Percentiles rank a stretch among this genome's conserved stretches.
Conservation (phyloP, 768 basidiomycete species). For the Russula griseocarnosa region DNA sequence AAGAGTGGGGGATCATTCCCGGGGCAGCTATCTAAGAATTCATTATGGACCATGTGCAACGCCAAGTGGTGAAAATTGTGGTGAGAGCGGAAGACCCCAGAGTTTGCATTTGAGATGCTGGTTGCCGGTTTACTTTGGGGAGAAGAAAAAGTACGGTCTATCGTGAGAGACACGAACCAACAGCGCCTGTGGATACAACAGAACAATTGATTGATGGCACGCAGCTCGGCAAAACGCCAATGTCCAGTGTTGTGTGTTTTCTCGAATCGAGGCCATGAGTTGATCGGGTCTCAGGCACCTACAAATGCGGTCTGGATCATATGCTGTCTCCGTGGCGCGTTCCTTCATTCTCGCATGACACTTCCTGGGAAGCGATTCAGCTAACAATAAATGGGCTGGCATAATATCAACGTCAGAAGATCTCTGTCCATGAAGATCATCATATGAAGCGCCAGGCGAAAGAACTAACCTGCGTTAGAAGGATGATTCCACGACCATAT, state of each 20-base stretch:
- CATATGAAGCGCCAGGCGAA: slow-evolving; percentile 1
- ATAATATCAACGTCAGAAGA: not conserved
- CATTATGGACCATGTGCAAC: not conserved
- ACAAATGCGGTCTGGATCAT: slow-evolving; percentile 5
- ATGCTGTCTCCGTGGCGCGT: not conserved
- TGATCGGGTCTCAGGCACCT: slow-evolving; percentile 9
- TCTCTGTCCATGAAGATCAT: slow-evolving; percentile 1
- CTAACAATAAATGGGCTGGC: not conserved
- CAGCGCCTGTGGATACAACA: not conserved
- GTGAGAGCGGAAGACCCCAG: not conserved
- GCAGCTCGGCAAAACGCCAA: not conserved
- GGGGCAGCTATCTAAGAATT: not conserved
- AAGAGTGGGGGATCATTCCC: not conserved
- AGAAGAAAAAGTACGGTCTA: not conserved
- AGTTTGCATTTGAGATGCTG: slow-evolving; percentile 16
- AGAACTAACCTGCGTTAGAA: not conserved
- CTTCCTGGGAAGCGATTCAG: not conserved
- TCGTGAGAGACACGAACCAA: slow-evolving; percentile 8
- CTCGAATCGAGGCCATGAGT: not conserved
- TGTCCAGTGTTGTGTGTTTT: not conserved
- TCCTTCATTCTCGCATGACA: slow-evolving; percentile 4
- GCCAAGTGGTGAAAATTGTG: not conserved
- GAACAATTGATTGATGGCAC: not conserved
- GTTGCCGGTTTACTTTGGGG: not conserved
- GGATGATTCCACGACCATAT: not conserved